Base-by-base conservation (phyloP, 176 grass and related monocot species). In the Aegilops tauschii region DNA sequence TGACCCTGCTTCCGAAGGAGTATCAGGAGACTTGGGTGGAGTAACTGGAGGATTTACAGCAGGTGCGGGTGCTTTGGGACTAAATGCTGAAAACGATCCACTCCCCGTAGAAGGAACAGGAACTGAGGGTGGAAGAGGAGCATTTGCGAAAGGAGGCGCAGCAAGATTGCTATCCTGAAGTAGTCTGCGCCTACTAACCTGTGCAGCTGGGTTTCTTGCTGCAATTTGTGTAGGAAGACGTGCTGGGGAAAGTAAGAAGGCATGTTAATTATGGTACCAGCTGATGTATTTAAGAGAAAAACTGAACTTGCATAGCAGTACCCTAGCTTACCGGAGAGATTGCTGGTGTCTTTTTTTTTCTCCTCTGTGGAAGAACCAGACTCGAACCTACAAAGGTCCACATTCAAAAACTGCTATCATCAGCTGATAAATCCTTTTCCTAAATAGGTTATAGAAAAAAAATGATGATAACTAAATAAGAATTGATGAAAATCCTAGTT, bases 101-200 rank as follows among this genome's bases (percentile, higher is more conserved):
- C 78, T 95, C 85, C 88, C 81, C 73, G 87, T 87, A 71, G 86
- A 84, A 85, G 84, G 94, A 88, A 96, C 89, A 79, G 82, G 30
- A 87, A 66, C 85, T 84, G 34, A 58, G 73, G 81, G 73, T 64
- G 92, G 84, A 76, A 61, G 37, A 78, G 58, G 80, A 83, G 30
- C 88, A 74, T 80, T 90, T 89, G 77, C 79, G 76, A 92, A 85
- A 85, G 91, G 85, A 83, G 87, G 69, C 31, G 92, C 90, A 89
- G 82, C 88, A 80, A 94, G 94, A 64, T 94, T 94, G 76, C 72
- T 96, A 73, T 93, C 92, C 52, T 83, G 81, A 88, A 92, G 82
- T 69, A 99, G 82, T 81, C 90, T 94, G 76, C 94, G 94, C 40
- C 88, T 89, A 73, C 73, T 83, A 88, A 87, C 59, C 9, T 91